Conservation (phyloP, 2,329 filamentous ascomycete genomes). For the Aspergillus unguis region DNA sequence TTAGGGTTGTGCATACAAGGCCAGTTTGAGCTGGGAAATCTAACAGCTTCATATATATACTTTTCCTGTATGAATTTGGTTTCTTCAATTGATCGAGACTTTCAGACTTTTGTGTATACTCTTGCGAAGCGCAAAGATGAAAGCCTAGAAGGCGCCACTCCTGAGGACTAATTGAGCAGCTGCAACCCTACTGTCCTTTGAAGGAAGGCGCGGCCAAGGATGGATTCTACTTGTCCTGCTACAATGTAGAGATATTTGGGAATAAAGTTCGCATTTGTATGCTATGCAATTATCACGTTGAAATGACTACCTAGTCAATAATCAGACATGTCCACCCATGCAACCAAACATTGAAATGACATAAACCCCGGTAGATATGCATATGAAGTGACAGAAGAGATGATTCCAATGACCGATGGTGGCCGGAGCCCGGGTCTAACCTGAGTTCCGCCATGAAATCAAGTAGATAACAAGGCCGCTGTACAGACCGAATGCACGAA, state of each 20-base stretch:
- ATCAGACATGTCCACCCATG: not conserved
- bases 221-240: too few species aligned
- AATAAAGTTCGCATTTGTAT: not conserved
- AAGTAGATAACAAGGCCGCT: constrained; percentile 8
- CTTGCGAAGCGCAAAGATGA: too few species aligned
- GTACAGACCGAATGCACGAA: constrained; percentile 20
- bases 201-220: too few species aligned
- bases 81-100: too few species aligned
- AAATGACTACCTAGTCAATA: constrained; percentile 1
- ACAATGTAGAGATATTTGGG: too few species aligned
- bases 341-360: constrained; percentile 1
- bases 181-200: too few species aligned
- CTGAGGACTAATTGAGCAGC: too few species aligned
- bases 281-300: not conserved
- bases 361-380: constrained; percentile 1
- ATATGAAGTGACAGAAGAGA: not conserved
- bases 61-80: too few species aligned
- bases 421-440: constrained; percentile 13
- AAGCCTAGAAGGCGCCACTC: too few species aligned
- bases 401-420: constrained; percentile 8
- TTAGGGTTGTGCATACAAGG: not conserved
- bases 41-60: too few species aligned
- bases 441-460: constrained; percentile 1
- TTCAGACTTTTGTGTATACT: too few species aligned
- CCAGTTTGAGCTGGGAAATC: too few species aligned